These are phyloP conservation scores for Wickerhamomyces bovis DNA, from an alignment of 805 yeast species.

Conservation along the genomic window DNA sequence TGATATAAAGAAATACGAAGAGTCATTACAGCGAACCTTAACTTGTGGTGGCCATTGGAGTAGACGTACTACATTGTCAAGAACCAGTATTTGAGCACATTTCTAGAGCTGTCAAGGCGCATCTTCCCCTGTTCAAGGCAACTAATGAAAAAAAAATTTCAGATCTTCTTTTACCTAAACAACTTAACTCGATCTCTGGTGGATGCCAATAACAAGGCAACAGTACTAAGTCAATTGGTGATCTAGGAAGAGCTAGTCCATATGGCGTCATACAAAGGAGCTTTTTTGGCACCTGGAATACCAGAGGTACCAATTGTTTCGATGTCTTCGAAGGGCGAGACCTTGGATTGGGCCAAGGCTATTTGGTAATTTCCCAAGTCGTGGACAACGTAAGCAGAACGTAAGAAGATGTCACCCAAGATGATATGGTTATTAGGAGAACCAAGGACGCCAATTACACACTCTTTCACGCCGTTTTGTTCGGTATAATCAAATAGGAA, in stretches of 20 bases:
- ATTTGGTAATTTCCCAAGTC: slow-evolving; percentile 54
- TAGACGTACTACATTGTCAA: too few species aligned
- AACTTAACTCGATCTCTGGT: too few species aligned
- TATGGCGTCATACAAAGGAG: neutral
- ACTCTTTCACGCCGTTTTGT: slow-evolving; percentile 15
- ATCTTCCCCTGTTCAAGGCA: too few species aligned
- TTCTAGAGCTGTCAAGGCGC: too few species aligned
- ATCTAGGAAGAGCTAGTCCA: neutral
- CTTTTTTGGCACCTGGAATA: neutral
- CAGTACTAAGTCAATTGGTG: too few species aligned
- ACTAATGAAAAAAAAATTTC: too few species aligned
- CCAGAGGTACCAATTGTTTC: slow-evolving; percentile 1
- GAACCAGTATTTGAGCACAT: too few species aligned
- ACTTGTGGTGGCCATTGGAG: too few species aligned
- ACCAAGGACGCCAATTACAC: slow-evolving; percentile 17
- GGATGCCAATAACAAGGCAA: too few species aligned
- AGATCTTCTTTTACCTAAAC: too few species aligned
- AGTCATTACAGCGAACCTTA: too few species aligned
- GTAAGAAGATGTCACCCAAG: slow-evolving; percentile 61
- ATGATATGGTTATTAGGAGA: slow-evolving; percentile 31
- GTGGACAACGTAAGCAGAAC: slow-evolving; percentile 60
- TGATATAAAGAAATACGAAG: too few species aligned
- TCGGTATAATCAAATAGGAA: slow-evolving; percentile 13
- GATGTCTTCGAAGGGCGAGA: neutral
- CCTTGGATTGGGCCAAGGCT: slow-evolving; percentile 45